These are phyloP conservation scores for Tolypocladium ophioglossoides DNA, from an alignment of 2,329 filamentous ascomycete genomes.

Conservation along the genomic window DNA sequence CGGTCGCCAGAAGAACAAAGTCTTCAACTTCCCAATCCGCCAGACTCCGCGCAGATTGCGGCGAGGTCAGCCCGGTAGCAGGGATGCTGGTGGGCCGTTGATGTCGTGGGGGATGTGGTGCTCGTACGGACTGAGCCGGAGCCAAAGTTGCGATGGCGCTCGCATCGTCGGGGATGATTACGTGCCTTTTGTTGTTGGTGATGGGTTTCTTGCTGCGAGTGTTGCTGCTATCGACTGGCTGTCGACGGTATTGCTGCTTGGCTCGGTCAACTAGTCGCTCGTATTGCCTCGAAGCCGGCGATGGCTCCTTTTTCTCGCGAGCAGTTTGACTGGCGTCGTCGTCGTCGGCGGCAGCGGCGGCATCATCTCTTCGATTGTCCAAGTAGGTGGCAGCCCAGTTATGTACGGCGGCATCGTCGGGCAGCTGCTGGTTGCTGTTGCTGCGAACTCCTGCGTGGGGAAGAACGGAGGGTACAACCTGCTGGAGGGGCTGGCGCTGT, in stretches of 20 bases:
- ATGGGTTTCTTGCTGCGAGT: background rate
- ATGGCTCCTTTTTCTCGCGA: background rate
- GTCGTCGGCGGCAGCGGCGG: constrained; percentile 9
- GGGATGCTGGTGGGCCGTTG: constrained; percentile 42
- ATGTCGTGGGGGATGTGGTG: constrained; percentile 64
- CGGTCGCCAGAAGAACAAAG: constrained; percentile 98
- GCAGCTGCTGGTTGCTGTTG: constrained; percentile 14
- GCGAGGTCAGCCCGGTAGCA: constrained; percentile 62
- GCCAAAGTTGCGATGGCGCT: constrained; percentile 96
- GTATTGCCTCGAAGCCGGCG: background rate
- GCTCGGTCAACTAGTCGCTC: constrained; percentile 6
- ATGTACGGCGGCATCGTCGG: constrained; percentile 15
- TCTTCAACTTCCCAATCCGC: constrained; percentile 99
- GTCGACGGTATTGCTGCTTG: background rate
- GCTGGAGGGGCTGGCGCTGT: background rate
- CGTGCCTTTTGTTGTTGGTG: constrained; percentile 16
- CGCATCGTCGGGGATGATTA: constrained; percentile 53
- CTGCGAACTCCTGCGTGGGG: constrained; percentile 2
- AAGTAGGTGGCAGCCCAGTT: constrained; percentile 18
- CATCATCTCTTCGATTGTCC: constrained; percentile 1
- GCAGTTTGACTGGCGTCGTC: background rate
- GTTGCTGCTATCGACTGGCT: constrained; percentile 10
- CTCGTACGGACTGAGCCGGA: constrained; percentile 94
- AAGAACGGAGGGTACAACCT: background rate
- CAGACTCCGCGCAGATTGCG: constrained; percentile 90